Evolutionary conservation across 2,329 filamentous ascomycete genomes (phyloP).

Genomic region (Rhexocercosporidium sp.): DNA sequence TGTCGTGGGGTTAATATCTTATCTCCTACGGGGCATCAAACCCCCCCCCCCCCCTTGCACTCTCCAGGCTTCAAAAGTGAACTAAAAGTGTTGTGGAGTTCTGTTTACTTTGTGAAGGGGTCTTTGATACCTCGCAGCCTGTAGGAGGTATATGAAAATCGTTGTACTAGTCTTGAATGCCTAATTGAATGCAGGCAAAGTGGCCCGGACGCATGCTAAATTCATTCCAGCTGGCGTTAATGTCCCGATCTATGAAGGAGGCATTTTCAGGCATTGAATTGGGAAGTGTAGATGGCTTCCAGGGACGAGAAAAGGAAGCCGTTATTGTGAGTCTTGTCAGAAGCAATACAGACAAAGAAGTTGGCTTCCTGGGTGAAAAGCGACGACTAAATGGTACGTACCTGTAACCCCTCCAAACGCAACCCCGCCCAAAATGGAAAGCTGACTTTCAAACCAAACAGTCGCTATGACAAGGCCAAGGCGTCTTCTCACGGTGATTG

Average conservation of each 20-base stretch:
- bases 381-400: constrained; percentile 86
- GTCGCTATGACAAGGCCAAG: constrained; percentile 97
- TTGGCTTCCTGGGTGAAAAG: constrained; percentile 93
- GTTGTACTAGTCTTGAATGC: constrained; percentile 1
- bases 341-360: constrained; percentile 84
- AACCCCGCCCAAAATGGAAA: constrained; percentile 11
- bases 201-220: constrained; percentile 30
- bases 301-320: constrained; percentile 95
- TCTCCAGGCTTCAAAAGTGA: too few species aligned
- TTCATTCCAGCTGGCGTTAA: constrained; percentile 67
- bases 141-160: not conserved
- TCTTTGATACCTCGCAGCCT: too few species aligned
- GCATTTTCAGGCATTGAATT: constrained; percentile 84
- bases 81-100: too few species aligned
- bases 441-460: constrained; percentile 45
- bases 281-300: constrained; percentile 97
- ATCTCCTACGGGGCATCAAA: not conserved
- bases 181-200: constrained; percentile 14
- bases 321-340: constrained; percentile 92
- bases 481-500: constrained; percentile 87
- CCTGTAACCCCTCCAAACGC: not conserved
- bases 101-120: too few species aligned
- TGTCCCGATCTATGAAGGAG: constrained; percentile 79
- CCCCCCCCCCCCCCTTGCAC: too few species aligned
- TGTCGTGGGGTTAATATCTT: not conserved